Evolutionary conservation across 257 asterid genomes (phyloP).

Genomic region (Verbena officinalis): DNA sequence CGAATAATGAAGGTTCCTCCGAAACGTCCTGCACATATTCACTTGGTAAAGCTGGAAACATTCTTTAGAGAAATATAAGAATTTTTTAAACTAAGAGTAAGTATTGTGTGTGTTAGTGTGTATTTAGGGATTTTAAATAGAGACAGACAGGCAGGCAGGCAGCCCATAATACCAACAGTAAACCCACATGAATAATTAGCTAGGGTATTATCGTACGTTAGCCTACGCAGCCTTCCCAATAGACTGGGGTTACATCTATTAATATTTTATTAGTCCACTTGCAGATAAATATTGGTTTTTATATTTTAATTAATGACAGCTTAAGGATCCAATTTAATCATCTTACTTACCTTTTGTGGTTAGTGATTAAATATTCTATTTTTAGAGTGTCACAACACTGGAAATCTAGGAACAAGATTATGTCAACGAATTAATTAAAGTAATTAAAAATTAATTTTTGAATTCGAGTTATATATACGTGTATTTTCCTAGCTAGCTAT

Average conservation of each 20-base stretch:
- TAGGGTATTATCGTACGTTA: too few relatives aligned
- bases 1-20: constrained; percentile 16
- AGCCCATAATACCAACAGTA: constrained; percentile 30
- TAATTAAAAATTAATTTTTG: too few relatives aligned
- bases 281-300: not conserved
- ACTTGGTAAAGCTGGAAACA: constrained; percentile 27
- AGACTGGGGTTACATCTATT: not conserved
- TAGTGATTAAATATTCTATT: not conserved
- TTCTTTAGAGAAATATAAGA: not conserved
- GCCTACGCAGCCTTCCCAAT: not conserved
- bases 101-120: too few relatives aligned
- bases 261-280: not conserved
- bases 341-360: not conserved
- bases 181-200: not conserved
- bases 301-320: not conserved
- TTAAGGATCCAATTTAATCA: not conserved
- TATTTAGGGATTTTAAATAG: constrained; percentile 7
- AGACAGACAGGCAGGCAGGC: too few relatives aligned
- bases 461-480: too few relatives aligned
- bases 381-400: not conserved
- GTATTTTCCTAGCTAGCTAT: too few relatives aligned
- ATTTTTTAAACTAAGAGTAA: too few relatives aligned
- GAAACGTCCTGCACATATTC: not conserved
- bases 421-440: too few relatives aligned
- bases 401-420: too few relatives aligned